Base-by-base conservation (phyloP, 2,329 filamentous ascomycete species). In the Trichoderma asperellum region DNA sequence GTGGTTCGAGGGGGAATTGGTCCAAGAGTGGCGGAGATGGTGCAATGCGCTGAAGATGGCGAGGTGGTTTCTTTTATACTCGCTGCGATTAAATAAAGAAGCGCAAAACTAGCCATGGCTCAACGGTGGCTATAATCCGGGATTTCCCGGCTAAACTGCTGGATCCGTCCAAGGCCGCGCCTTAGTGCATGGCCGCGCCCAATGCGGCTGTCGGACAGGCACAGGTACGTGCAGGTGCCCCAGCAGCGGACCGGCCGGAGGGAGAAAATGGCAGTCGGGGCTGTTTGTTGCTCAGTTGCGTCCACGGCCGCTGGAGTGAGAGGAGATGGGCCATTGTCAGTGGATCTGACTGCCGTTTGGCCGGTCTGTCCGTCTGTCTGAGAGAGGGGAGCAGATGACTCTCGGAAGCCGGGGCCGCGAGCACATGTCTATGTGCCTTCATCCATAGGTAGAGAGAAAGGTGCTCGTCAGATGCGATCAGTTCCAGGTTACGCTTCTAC, bases 41-140 rank as follows among this genome's bases (percentile, higher is more conserved):
- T 59, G 62, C 40, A 40, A 16, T 35, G 68, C 57, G 59, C 52
- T 57, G 59, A 57, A 37, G 56, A 58, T 70, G 57, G 68, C 49
- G 52, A 56, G 37, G 68, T 47, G 37, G 68, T 55, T 65, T 59
- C 32, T 59, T 62, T 69, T 62, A 61, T 66, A 66, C 37, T 16
- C 59, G 37, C 55, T 29, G 40, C 40, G 64, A 67, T 43, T 59
- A 67, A 67, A 52, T 67, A 43, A 5, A 40, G 40, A 10, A 43
- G 64, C 64, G 64, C 64, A 59, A 21, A 32, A 55, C 40, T 59
- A 32, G 63, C 32, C 16, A 32, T 52, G 55, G 40, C 68, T 63
- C 55, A 69, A 71, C 27, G 18, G 66, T 70, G 73, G 73, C 70
- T 72, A 72, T 73, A 74, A 69, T 70, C 73, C 72, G 72, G 73